phyloP scores from a whole-genome alignment of 2,329 filamentous ascomycete species.

The Fusarium pseudograminearum region DNA sequence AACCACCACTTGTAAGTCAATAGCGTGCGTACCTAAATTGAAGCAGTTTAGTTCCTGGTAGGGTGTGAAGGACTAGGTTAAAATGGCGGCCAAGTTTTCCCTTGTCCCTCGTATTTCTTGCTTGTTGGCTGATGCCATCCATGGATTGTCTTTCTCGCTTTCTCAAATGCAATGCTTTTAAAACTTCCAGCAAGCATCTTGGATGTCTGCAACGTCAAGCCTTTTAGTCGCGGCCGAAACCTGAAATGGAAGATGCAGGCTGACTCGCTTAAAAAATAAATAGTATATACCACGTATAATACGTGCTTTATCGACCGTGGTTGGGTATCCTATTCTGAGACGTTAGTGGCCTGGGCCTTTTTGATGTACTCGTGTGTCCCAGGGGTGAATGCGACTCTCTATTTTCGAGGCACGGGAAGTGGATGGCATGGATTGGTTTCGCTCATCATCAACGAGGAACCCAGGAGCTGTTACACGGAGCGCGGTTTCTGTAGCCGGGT shows the following conservation, averaged over 20 bases:
- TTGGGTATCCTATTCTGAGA: slow-evolving; percentile 5
- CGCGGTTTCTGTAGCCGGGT: slow-evolving; percentile 34
- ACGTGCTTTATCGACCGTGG: neutral
- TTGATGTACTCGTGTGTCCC: slow-evolving; percentile 20
- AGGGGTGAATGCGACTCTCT: slow-evolving; percentile 25
- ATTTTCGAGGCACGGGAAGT: slow-evolving; percentile 44
- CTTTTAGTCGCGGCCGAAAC: neutral
- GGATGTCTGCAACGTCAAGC: neutral
- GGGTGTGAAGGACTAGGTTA: slow-evolving; percentile 13
- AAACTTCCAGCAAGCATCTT: slow-evolving; percentile 8
- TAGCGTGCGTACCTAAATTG: slow-evolving; percentile 26
- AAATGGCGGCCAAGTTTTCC: slow-evolving; percentile 22
- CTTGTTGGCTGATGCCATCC: slow-evolving; percentile 9
- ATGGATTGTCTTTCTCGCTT: slow-evolving; percentile 28
- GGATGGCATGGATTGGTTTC: slow-evolving; percentile 43
- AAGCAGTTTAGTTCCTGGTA: slow-evolving; percentile 26
- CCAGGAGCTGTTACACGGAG: slow-evolving; percentile 29
- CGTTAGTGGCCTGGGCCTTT: neutral
- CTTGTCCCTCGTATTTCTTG: slow-evolving; percentile 38
- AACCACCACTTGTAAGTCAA: slow-evolving; percentile 13
- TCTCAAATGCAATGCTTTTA: slow-evolving; percentile 26
- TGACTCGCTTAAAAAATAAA: neutral
- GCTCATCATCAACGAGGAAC: neutral
- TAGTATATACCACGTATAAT: neutral
- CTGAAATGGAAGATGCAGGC: neutral